Evolutionary conservation across 2,329 filamentous ascomycete species (phyloP).

Genomic region (Grosmannia huntii): DNA sequence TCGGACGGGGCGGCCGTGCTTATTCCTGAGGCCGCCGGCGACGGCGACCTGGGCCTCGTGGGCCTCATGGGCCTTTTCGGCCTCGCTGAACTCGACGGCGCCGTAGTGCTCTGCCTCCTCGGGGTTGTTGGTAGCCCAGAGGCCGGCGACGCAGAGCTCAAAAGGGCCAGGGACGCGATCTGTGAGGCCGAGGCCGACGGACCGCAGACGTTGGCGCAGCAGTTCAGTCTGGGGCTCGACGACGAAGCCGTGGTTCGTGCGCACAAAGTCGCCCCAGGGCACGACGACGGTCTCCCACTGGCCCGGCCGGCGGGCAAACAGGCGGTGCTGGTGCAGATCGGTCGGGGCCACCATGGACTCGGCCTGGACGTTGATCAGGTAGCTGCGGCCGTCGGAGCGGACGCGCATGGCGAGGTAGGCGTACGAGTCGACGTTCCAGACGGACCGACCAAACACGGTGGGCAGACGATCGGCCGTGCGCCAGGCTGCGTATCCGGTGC

Average conservation of each 20-base stretch:
- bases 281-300: slow-evolving; percentile 95
- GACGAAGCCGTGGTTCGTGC: slow-evolving; percentile 84
- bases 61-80: background rate
- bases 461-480: slow-evolving; percentile 63
- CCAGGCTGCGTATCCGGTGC: slow-evolving; percentile 83
- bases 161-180: slow-evolving; percentile 83
- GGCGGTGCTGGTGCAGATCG: slow-evolving; percentile 89
- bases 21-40: slow-evolving; percentile 3
- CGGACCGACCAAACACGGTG: slow-evolving; percentile 72
- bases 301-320: slow-evolving; percentile 66
- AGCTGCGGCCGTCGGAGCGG: slow-evolving; percentile 81
- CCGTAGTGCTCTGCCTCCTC: slow-evolving; percentile 21
- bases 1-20: slow-evolving; percentile 6
- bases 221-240: slow-evolving; percentile 90
- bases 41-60: background rate
- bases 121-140: slow-evolving; percentile 77
- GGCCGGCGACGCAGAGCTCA: slow-evolving; percentile 68
- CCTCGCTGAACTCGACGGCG: slow-evolving; percentile 10
- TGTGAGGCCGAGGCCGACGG: slow-evolving; percentile 75
- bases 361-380: slow-evolving; percentile 91
- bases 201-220: slow-evolving; percentile 72
- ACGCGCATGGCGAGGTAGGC: slow-evolving; percentile 75
- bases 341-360: slow-evolving; percentile 76
- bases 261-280: slow-evolving; percentile 82
- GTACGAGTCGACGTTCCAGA: slow-evolving; percentile 88